Conservation (phyloP, 352 stramenopile genomes). For the Pythium phragmiticola region DNA sequence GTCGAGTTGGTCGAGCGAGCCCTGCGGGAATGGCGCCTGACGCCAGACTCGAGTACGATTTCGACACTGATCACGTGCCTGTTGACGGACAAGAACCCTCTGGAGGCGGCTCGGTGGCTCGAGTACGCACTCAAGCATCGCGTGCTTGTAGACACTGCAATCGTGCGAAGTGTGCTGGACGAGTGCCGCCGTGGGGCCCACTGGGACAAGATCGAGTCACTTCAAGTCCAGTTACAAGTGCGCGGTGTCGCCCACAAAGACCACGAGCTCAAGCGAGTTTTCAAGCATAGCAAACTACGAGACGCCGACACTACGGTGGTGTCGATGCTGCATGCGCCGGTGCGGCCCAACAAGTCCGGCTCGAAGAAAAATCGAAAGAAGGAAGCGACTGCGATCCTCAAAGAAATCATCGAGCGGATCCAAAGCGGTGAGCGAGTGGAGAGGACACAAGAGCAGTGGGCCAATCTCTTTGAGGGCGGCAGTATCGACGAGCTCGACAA, state of each 20-base stretch:
- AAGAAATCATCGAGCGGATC: neutral
- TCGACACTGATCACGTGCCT: constrained; percentile 45
- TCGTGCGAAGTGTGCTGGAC: constrained; percentile 44
- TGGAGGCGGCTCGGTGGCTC: constrained; percentile 21
- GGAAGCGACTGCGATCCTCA: neutral
- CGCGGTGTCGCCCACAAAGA: constrained; percentile 21
- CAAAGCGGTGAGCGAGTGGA: neutral
- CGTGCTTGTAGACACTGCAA: constrained; percentile 7
- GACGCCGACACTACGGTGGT: neutral
- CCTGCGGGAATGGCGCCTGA: constrained; percentile 36
- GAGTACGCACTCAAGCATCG: constrained; percentile 22
- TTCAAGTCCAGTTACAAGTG: constrained; percentile 8
- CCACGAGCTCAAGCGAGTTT: constrained; percentile 6
- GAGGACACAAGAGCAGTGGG: constrained; percentile 19
- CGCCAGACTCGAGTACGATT: constrained; percentile 43
- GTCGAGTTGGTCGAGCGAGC: constrained; percentile 30
- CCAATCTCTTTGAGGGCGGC: constrained; percentile 23
- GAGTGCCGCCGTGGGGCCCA: constrained; percentile 38
- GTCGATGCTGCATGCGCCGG: neutral
- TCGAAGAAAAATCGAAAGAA: constrained; percentile 15
- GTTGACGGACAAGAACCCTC: constrained; percentile 31
- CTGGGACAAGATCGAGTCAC: constrained; percentile 33
- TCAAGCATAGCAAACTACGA: constrained; percentile 8
- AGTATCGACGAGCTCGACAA: constrained; percentile 27
- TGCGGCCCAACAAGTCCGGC: neutral